Evolutionary conservation across 2,329 filamentous ascomycete genomes (phyloP).

Genomic region (Neoscytalidium dimidiatum): DNA sequence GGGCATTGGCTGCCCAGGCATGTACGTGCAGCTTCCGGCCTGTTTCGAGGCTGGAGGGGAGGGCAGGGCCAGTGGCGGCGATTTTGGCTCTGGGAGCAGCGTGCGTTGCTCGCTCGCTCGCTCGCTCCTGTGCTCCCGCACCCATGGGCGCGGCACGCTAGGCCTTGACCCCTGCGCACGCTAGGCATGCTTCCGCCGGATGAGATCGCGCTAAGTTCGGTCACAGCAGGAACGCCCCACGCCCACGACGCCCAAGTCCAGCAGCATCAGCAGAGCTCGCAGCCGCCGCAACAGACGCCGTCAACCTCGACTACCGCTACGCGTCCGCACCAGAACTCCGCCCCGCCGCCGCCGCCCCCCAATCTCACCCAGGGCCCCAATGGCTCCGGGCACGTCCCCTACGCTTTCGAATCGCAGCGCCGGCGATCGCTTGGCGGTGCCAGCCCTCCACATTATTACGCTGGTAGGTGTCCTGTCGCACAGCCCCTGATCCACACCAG

Average conservation of each 20-base stretch:
- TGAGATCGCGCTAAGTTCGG: slow-evolving; percentile 18
- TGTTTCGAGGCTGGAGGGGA: background rate
- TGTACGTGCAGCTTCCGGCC: background rate
- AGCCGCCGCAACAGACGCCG: slow-evolving; percentile 20
- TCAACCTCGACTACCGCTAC: slow-evolving; percentile 31
- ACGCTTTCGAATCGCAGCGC: slow-evolving; percentile 27
- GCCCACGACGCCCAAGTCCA: slow-evolving; percentile 30
- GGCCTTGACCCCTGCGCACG: slow-evolving; percentile 22
- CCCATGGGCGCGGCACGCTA: slow-evolving; percentile 28
- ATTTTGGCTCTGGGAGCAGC: slow-evolving; percentile 5
- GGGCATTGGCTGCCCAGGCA: background rate
- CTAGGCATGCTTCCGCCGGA: slow-evolving; percentile 15
- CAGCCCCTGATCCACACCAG: slow-evolving; percentile 19
- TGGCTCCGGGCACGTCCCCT: slow-evolving; percentile 18
- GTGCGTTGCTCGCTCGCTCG: slow-evolving; percentile 13
- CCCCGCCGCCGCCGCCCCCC: slow-evolving; percentile 18
- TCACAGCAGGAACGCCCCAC: slow-evolving; percentile 23
- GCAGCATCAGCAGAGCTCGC: slow-evolving; percentile 32
- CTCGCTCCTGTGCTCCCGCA: slow-evolving; percentile 18
- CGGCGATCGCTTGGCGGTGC: slow-evolving; percentile 46
- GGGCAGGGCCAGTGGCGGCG: slow-evolving; percentile 4
- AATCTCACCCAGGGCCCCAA: slow-evolving; percentile 5
- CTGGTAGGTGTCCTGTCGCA: slow-evolving; percentile 30
- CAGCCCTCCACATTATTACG: slow-evolving; percentile 35
- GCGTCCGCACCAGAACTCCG: slow-evolving; percentile 19